Conservation (phyloP, 805 yeast genomes). For the Lipomyces spencermartinsiae region DNA sequence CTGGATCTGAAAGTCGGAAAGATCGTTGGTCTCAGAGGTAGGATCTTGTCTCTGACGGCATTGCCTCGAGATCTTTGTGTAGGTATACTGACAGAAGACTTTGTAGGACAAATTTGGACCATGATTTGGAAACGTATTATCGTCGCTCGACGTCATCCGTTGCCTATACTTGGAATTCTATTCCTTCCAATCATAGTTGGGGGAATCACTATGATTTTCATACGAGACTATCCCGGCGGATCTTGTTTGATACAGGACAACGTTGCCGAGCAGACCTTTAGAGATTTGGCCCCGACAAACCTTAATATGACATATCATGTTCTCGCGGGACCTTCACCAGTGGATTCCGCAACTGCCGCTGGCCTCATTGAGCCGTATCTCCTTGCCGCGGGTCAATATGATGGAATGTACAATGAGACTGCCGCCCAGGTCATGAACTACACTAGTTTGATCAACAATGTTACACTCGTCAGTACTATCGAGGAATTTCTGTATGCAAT, state of each 20-base stretch:
- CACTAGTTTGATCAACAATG: slow-evolving; percentile 23
- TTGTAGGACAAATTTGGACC: slow-evolving; percentile 41
- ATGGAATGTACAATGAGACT: slow-evolving; percentile 25
- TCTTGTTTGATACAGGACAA: slow-evolving; percentile 35
- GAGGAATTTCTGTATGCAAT: slow-evolving; percentile 39
- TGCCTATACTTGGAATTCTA: slow-evolving; percentile 42
- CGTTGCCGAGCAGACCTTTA: slow-evolving; percentile 35
- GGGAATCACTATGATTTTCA: slow-evolving; percentile 37
- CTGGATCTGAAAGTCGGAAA: slow-evolving; percentile 36
- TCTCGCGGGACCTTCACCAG: slow-evolving; percentile 35
- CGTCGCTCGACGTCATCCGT: slow-evolving; percentile 44
- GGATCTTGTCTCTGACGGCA: not conserved
- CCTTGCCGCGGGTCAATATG: slow-evolving; percentile 18
- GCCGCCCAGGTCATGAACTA: slow-evolving; percentile 22
- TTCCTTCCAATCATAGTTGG: slow-evolving; percentile 46
- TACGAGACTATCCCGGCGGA: slow-evolving; percentile 36
- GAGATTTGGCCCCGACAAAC: slow-evolving; percentile 26
- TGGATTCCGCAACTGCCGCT: slow-evolving; percentile 34
- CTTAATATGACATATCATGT: slow-evolving; percentile 23
- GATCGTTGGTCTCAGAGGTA: slow-evolving; percentile 33
- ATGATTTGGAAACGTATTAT: slow-evolving; percentile 45
- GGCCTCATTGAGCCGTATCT: slow-evolving; percentile 26
- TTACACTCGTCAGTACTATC: slow-evolving; percentile 36
- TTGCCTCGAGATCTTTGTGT: not conserved
- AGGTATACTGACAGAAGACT: slow-evolving; percentile 1